These are phyloP conservation scores for Emmonsiellopsis sp. DNA, from an alignment of 2,329 filamentous ascomycete species.

Conservation along the genomic window DNA sequence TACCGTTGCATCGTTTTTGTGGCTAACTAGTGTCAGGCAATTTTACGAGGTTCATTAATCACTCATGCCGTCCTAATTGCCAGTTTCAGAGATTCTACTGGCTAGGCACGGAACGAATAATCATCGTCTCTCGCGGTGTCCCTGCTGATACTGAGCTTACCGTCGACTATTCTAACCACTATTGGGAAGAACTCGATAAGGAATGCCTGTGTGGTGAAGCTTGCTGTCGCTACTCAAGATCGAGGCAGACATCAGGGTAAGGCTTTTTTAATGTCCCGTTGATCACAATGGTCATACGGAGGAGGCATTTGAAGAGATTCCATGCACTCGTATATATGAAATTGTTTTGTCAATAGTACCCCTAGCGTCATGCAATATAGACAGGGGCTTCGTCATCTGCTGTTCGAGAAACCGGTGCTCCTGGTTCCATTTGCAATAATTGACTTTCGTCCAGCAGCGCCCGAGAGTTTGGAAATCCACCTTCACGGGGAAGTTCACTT, in stretches of 20 bases:
- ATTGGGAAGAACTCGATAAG: conserved; percentile 50
- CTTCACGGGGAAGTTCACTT: neutral
- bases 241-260: neutral
- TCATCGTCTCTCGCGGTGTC: conserved; percentile 49
- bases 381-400: neutral
- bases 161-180: conserved; percentile 50
- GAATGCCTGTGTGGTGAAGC: conserved; percentile 46
- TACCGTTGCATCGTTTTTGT: neutral
- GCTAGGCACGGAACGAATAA: conserved; percentile 46
- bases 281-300: no score
- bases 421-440: neutral
- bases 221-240: conserved; percentile 31
- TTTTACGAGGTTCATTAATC: conserved; percentile 51
- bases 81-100: conserved; percentile 51
- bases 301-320: no score
- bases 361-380: neutral
- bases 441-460: neutral
- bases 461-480: neutral
- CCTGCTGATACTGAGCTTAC: conserved; percentile 47
- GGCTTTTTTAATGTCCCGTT: no score
- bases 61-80: conserved; percentile 50
- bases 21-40: conserved; percentile 30
- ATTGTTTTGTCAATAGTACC: neutral
- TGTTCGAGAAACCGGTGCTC: neutral
- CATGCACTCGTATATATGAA: no score